Evolutionary conservation across 495 filamentous ascomycete species (phyloP).

Genomic region (Annulohypoxylon moriforme): DNA sequence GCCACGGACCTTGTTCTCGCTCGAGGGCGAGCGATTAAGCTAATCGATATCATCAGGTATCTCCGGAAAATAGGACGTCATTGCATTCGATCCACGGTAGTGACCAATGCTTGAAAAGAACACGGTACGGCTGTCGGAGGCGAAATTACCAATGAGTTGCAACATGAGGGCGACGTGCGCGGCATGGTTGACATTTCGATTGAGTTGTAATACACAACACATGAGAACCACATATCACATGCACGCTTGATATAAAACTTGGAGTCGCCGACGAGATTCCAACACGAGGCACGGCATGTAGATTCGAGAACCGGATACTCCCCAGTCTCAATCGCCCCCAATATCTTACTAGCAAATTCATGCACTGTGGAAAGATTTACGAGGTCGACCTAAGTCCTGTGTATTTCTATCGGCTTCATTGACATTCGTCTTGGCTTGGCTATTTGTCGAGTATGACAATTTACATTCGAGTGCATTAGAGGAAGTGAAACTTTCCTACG

Average conservation of each 20-base stretch:
- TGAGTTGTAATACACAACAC: slow-evolving; percentile 56
- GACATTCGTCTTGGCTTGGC: no score
- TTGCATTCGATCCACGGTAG: slow-evolving; percentile 52
- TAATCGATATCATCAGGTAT: slow-evolving; percentile 24
- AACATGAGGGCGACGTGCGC: slow-evolving; percentile 57
- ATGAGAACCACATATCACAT: slow-evolving; percentile 56
- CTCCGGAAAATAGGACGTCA: slow-evolving; percentile 18
- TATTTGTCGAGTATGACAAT: no score
- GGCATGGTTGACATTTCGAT: slow-evolving; percentile 56
- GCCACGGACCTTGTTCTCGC: slow-evolving; percentile 21
- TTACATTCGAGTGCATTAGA: no score
- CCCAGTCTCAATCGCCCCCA: slow-evolving; percentile 42
- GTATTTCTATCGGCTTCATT: no score
- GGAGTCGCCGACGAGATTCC: slow-evolving; percentile 53
- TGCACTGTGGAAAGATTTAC: slow-evolving; percentile 50
- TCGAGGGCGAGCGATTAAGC: slow-evolving; percentile 14
- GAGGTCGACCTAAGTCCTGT: slow-evolving; percentile 47
- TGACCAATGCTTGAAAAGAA: slow-evolving; percentile 53
- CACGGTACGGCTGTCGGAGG: slow-evolving; percentile 52
- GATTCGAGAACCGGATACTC: slow-evolving; percentile 51
- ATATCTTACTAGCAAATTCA: slow-evolving; percentile 48
- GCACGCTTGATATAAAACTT: no score
- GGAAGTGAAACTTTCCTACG: no score
- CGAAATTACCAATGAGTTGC: slow-evolving; percentile 54
- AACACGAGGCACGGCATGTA: slow-evolving; percentile 60